Base-by-base conservation (phyloP, 2,329 filamentous ascomycete genomes). In the Cadophora luteo-olivacea region DNA sequence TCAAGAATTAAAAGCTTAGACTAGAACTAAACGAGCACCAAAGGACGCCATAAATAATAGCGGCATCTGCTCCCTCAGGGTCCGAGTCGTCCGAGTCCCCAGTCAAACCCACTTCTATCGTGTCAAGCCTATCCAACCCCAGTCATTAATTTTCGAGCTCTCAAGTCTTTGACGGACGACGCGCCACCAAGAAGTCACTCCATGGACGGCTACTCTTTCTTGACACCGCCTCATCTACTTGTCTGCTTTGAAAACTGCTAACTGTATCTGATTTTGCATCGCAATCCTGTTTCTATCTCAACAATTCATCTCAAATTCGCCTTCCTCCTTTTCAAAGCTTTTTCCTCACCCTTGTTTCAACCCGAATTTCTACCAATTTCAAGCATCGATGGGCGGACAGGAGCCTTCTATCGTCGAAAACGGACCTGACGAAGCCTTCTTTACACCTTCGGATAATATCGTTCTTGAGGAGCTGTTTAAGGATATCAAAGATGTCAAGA, bases 341-440 rank as follows among this genome's bases (percentile, higher is more conserved):
- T 33, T 55, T 36, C 19, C 52, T 33, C 29, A 36, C 33, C 52
- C 29, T 33, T 16, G 54, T 38, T 38, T 58, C 54, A n/a, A 19
- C 33, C 38, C 33, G 32, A 36, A 24, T 38, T 19, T 14, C n/a
- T n/a, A 2, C 3, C 8, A 36, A 32, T 6, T 54, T 19, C 25
- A 22, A 58, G 25, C 19, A 36, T 58, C 54, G 32, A 58, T 58
- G 54, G 54, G 32, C 7, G 54, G 32, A 22, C 54, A 32, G 32
- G 61, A 63, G n/a, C 61, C 61, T 36, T 63, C 61, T 38, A 63
- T 63, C 29, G 61, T 63, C 24, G 61, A 51, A 45, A 49, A 51
- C 9, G 61, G 61, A 36, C 64, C 64, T 33, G 64, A 66, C 25
- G 64, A 60, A 19, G 55, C 54, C 38, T 66, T 66, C 64, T 66